Conservation (phyloP, 306 rosid species). For the Quercus mongolica region DNA sequence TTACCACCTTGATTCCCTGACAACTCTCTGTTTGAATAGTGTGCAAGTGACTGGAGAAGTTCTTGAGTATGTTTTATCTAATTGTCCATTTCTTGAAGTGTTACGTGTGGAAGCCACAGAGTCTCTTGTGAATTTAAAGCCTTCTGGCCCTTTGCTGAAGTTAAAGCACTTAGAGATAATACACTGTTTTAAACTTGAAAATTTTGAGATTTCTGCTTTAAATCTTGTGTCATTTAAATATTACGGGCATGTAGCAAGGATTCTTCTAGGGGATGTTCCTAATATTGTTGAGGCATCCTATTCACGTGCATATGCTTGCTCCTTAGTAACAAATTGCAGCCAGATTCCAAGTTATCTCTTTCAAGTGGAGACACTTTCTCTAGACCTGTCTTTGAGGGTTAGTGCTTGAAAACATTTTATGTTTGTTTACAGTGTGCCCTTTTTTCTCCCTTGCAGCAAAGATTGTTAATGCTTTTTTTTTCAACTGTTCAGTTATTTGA, state of each 20-base stretch:
- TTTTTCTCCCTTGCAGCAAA: no score
- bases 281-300: no score
- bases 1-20: neutral
- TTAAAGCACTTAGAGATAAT: neutral
- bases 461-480: no score
- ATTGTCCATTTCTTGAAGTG: neutral
- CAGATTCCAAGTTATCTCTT: no score
- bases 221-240: neutral
- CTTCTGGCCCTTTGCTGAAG: neutral
- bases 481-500: no score
- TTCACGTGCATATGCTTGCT: no score
- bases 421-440: no score
- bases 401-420: no score
- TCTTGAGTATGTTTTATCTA: neutral
- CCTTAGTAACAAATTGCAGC: no score
- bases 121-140: neutral
- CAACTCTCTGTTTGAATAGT: neutral
- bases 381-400: no score
- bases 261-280: no score
- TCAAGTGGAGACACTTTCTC: no score
- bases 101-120: neutral
- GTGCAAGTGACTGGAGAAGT: neutral
- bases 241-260: neutral
- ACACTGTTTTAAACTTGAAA: neutral
- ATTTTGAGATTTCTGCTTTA: neutral